Evolutionary conservation across 2,329 filamentous ascomycete genomes (phyloP).

Genomic region (Aspergillus alliaceus): DNA sequence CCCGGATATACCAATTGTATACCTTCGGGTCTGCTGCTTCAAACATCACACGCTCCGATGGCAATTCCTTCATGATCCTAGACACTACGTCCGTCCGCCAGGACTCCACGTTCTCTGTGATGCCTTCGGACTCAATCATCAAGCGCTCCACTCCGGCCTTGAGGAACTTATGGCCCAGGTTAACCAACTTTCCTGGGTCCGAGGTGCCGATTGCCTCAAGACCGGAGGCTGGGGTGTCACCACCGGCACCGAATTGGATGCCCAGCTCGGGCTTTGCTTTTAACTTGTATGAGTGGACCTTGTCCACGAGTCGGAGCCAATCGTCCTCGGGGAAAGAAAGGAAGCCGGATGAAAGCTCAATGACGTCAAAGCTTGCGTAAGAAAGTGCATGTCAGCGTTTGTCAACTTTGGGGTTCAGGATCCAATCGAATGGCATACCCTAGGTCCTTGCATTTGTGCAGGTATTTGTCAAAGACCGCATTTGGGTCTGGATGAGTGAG

Average conservation of each 20-base stretch:
- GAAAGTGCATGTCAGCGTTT: neutral
- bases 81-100: constrained; percentile 60
- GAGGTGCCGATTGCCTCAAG: constrained; percentile 51
- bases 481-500: constrained; percentile 49
- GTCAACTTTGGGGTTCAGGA: too few species aligned
- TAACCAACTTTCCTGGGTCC: constrained; percentile 51
- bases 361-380: constrained; percentile 50
- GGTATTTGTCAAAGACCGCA: constrained; percentile 52
- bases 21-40: constrained; percentile 57
- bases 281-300: constrained; percentile 48
- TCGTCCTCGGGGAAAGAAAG: constrained; percentile 55
- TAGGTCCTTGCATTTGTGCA: constrained; percentile 53
- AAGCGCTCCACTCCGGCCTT: constrained; percentile 55
- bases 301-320: constrained; percentile 54
- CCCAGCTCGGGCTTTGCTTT: constrained; percentile 57
- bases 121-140: constrained; percentile 62
- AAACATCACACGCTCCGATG: constrained; percentile 57
- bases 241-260: constrained; percentile 59
- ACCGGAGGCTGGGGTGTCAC: constrained; percentile 50
- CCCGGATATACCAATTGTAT: constrained; percentile 58
- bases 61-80: constrained; percentile 52
- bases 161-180: constrained; percentile 52
- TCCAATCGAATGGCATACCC: constrained; percentile 30
- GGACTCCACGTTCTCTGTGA: constrained; percentile 56
- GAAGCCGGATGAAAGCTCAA: constrained; percentile 56